Evolutionary conservation across 1,284 basidiomycete species (phyloP).

Genomic region (Puccinia brachypodii): DNA sequence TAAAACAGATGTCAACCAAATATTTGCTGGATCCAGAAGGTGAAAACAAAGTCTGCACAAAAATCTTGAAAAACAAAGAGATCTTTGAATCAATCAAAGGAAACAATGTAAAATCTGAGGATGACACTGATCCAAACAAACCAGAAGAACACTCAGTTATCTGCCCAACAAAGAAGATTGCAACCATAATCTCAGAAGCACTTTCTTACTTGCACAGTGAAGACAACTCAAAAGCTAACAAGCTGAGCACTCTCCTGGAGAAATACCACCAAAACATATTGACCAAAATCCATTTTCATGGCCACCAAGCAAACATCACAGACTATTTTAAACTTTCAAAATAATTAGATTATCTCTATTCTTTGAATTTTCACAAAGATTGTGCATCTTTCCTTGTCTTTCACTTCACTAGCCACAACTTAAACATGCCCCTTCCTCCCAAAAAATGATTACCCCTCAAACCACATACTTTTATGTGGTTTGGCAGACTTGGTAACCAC

Average conservation of each 20-base stretch:
- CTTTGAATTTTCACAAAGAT: background rate
- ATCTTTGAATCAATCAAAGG: constrained; percentile 7
- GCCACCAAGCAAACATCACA: background rate
- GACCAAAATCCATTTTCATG: background rate
- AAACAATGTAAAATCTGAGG: background rate
- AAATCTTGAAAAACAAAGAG: background rate
- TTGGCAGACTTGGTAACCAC: background rate
- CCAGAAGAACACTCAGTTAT: background rate
- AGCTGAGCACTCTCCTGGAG: background rate
- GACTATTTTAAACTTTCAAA: background rate
- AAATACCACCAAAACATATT: background rate
- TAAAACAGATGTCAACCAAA: background rate
- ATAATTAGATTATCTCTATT: background rate
- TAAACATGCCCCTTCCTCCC: background rate
- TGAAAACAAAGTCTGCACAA: background rate
- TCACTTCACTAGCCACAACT: too few species aligned
- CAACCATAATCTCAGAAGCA: background rate
- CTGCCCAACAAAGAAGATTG: background rate
- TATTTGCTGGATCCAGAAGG: background rate
- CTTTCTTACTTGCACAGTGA: background rate
- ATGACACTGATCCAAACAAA: background rate
- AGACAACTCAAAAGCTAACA: background rate
- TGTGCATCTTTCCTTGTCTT: too few species aligned
- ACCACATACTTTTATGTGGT: background rate
- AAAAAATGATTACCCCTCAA: background rate